Conservation (phyloP, 805 yeast genomes). For the Sungouiella thailandica region DNA sequence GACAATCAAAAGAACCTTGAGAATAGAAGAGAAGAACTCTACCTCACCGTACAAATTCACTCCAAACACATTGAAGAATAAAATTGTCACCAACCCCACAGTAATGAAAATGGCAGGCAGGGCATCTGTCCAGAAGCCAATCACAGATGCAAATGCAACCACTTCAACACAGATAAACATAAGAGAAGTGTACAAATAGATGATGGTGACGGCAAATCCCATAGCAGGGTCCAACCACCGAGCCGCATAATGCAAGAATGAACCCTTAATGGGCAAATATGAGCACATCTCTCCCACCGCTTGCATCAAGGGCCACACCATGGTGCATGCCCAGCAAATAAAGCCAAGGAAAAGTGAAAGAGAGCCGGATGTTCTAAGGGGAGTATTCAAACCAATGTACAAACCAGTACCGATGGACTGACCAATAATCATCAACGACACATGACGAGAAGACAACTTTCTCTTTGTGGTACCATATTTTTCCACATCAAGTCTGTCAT, state of each 20-base stretch:
- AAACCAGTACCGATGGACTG: constrained; percentile 34
- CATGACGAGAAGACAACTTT: constrained; percentile 26
- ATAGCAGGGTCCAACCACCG: constrained; percentile 33
- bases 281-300: constrained; percentile 36
- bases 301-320: constrained; percentile 33
- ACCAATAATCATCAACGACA: constrained; percentile 32
- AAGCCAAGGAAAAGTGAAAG: constrained; percentile 31
- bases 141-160: constrained; percentile 27
- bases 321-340: constrained; percentile 24
- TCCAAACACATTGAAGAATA: constrained; percentile 25
- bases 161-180: constrained; percentile 32
- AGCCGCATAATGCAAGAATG: constrained; percentile 30
- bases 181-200: constrained; percentile 29
- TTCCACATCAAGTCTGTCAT: constrained; percentile 22
- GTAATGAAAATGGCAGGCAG: constrained; percentile 30
- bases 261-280: constrained; percentile 32
- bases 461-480: constrained; percentile 29
- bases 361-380: constrained; percentile 29
- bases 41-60: constrained; percentile 19
- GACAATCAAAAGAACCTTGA: constrained; percentile 22
- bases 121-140: constrained; percentile 27
- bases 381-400: constrained; percentile 27
- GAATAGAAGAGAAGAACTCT: constrained; percentile 19
- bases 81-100: constrained; percentile 21
- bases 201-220: constrained; percentile 30